phyloP scores from a whole-genome alignment of 345 rosid genomes.

The Erodium maritimum region DNA sequence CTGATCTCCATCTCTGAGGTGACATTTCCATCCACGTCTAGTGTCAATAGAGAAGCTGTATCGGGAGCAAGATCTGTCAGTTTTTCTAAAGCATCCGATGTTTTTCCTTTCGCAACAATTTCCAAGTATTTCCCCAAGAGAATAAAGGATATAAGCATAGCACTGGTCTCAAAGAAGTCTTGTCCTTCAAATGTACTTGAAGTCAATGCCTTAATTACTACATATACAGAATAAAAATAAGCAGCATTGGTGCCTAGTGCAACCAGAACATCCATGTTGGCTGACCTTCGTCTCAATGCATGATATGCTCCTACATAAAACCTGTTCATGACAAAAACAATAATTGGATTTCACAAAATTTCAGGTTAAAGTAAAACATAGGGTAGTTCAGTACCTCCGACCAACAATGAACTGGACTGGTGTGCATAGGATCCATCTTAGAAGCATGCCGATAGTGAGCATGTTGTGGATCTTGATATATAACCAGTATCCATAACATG shows the following conservation, averaged over 20 bases:
- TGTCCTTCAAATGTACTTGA: conserved; percentile 53
- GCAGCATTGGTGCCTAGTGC: conserved; percentile 72
- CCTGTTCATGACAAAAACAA: conserved; percentile 26
- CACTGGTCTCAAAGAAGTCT: conserved; percentile 72
- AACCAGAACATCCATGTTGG: conserved; percentile 74
- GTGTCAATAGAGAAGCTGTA: conserved; percentile 34
- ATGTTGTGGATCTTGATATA: conserved; percentile 34
- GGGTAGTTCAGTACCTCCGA: conserved; percentile 29
- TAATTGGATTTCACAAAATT: not conserved
- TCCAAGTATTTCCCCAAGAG: conserved; percentile 67
- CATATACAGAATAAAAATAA: conserved; percentile 53
- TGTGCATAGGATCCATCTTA: conserved; percentile 61
- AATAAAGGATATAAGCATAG: conserved; percentile 68
- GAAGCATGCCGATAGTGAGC: conserved; percentile 49
- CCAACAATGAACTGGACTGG: conserved; percentile 69
- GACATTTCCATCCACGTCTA: conserved; percentile 37
- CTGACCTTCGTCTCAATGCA: conserved; percentile 53
- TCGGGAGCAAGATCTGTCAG: conserved; percentile 65
- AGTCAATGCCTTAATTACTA: conserved; percentile 35
- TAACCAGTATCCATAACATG: conserved; percentile 51
- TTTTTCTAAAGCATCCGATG: conserved; percentile 72
- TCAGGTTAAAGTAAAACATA: too few relatives aligned
- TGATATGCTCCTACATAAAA: conserved; percentile 59
- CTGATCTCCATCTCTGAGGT: conserved; percentile 44
- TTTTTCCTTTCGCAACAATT: conserved; percentile 59